These are phyloP conservation scores for Salisapilia sapeloensis DNA, from an alignment of 352 stramenopile genomes.

Conservation along the genomic window DNA sequence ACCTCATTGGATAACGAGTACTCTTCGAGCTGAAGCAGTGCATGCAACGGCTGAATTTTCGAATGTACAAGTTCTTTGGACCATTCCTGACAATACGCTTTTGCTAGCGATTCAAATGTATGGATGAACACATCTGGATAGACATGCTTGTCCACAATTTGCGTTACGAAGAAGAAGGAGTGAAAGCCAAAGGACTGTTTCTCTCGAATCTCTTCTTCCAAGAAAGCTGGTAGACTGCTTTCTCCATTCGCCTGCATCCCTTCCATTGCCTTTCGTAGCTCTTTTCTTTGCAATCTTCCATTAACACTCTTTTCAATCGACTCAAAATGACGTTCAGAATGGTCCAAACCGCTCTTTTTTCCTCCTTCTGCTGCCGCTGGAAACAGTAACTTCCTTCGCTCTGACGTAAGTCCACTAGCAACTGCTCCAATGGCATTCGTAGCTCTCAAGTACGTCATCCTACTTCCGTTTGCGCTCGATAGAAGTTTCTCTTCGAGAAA, in stretches of 20 bases:
- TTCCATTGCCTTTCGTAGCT: constrained; percentile 12
- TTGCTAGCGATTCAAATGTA: constrained; percentile 28
- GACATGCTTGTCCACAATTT: constrained; percentile 17
- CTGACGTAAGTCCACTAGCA: no score
- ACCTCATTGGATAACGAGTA: constrained; percentile 69
- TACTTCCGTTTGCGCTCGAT: constrained; percentile 4
- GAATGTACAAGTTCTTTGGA: constrained; percentile 24
- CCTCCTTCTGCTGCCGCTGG: background rate
- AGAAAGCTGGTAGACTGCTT: constrained; percentile 12
- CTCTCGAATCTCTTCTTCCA: constrained; percentile 36
- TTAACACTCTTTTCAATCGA: constrained; percentile 9
- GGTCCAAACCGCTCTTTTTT: constrained; percentile 27
- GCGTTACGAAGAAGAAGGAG: constrained; percentile 30
- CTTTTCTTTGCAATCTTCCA: constrained; percentile 1
- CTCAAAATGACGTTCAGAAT: constrained; percentile 47
- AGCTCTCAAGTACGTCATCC: no score
- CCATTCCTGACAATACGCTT: constrained; percentile 56
- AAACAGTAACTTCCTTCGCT: background rate
- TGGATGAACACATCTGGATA: constrained; percentile 34
- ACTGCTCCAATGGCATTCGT: background rate
- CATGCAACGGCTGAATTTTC: constrained; percentile 48
- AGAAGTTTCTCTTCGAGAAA: constrained; percentile 63
- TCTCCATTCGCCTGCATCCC: constrained; percentile 6
- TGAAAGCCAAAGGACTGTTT: constrained; percentile 23
- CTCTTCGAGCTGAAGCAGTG: constrained; percentile 41